These are phyloP conservation scores for Corynespora cassiicola DNA, from an alignment of 2,329 filamentous ascomycete species.

Conservation along the genomic window DNA sequence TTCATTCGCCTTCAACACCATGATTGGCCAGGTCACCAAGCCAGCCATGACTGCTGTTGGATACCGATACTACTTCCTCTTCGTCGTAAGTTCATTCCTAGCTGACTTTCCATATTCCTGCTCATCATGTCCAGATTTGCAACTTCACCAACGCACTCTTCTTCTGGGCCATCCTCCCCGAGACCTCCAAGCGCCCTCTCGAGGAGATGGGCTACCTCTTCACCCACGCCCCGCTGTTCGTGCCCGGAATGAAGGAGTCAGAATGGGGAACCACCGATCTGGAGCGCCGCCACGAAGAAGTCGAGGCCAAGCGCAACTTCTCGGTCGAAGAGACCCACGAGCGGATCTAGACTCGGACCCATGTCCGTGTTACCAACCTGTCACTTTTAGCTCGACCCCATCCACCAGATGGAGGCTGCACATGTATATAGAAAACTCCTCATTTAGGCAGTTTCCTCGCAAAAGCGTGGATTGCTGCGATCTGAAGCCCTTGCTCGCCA, in stretches of 20 bases:
- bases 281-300: constrained; percentile 64
- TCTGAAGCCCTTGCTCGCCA: too few relatives aligned
- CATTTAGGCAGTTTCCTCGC: too few relatives aligned
- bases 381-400: too few relatives aligned
- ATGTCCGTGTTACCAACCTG: too few relatives aligned
- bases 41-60: constrained; percentile 61
- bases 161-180: constrained; percentile 69
- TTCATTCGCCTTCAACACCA: constrained; percentile 75
- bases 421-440: too few relatives aligned
- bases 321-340: constrained; percentile 20
- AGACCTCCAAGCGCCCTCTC: constrained; percentile 65
- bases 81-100: constrained; percentile 56
- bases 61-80: constrained; percentile 64
- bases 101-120: too few relatives aligned
- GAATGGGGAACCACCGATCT: constrained; percentile 64
- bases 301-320: constrained; percentile 57
- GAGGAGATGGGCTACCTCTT: constrained; percentile 72
- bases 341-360: too few relatives aligned
- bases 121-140: too few relatives aligned
- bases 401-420: too few relatives aligned
- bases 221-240: constrained; percentile 68
- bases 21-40: constrained; percentile 72
- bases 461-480: too few relatives aligned
- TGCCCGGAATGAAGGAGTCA: constrained; percentile 62
- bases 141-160: constrained; percentile 70